Evolutionary conservation across 1,139 yeast species (phyloP).

Genomic region (Magnusiomyces suaveolens): DNA sequence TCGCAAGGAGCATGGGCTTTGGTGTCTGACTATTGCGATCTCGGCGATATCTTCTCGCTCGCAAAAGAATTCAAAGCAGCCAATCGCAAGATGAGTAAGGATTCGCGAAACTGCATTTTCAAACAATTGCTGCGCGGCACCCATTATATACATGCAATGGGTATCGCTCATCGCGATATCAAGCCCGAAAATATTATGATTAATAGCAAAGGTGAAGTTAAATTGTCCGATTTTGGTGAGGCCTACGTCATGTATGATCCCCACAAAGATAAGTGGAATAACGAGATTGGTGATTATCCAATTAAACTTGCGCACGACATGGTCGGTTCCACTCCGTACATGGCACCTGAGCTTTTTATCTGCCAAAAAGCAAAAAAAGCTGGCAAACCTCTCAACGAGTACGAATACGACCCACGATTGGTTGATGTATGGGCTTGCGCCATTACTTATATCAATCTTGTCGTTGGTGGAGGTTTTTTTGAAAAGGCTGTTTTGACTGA

Average conservation of each 20-base stretch:
- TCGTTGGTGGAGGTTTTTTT: slow-evolving; percentile 30
- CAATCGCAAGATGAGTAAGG: slow-evolving; percentile 23
- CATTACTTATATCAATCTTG: slow-evolving; percentile 81
- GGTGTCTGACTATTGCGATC: slow-evolving; percentile 68
- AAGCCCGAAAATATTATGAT: slow-evolving; percentile 62
- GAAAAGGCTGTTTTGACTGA: slow-evolving; percentile 24
- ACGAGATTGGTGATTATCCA: slow-evolving; percentile 8
- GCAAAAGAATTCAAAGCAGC: slow-evolving; percentile 30
- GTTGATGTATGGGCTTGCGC: slow-evolving; percentile 92
- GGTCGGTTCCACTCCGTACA: slow-evolving; percentile 72
- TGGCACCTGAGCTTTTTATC: slow-evolving; percentile 73
- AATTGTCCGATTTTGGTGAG: slow-evolving; percentile 54
- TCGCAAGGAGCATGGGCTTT: slow-evolving; percentile 40
- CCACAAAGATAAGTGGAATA: slow-evolving; percentile 1
- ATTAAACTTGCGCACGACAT: slow-evolving; percentile 15
- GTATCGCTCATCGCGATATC: slow-evolving; percentile 64
- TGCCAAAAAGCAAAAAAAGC: slow-evolving; percentile 12
- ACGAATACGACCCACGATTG: slow-evolving; percentile 62
- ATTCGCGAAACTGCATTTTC: slow-evolving; percentile 52
- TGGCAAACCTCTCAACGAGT: slow-evolving; percentile 20
- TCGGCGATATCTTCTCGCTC: slow-evolving; percentile 60
- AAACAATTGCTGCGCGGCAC: slow-evolving; percentile 66
- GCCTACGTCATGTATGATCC: slow-evolving; percentile 14
- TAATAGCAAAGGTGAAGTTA: slow-evolving; percentile 59
- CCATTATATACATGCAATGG: slow-evolving; percentile 59